Conservation (phyloP, 108 stramenopile species). For the Parietichytrium sp. region DNA sequence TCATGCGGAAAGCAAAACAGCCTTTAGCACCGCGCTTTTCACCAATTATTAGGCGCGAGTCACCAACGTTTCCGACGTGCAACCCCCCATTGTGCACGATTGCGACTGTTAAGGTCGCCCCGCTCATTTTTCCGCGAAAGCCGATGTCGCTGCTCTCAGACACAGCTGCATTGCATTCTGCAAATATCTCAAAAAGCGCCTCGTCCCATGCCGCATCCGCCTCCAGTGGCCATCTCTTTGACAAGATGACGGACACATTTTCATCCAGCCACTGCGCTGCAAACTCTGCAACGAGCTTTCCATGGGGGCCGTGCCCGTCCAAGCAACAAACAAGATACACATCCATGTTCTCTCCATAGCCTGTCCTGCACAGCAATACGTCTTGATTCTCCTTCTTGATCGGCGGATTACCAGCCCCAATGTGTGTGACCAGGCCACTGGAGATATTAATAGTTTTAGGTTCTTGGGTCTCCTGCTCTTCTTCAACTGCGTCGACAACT, state of each 20-base stretch:
- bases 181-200: not conserved
- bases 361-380: not conserved
- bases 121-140: conserved; percentile 29
- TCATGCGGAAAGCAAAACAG: too few relatives aligned
- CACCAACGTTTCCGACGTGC: conserved; percentile 16
- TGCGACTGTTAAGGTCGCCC: not conserved
- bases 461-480: too few relatives aligned
- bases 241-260: not conserved
- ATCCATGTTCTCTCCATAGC: not conserved
- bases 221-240: not conserved
- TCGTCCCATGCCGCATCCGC: not conserved
- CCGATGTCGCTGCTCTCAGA: not conserved
- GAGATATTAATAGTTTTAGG: too few relatives aligned
- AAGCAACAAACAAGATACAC: not conserved
- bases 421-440: too few relatives aligned
- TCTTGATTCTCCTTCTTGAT: conserved; percentile 32
- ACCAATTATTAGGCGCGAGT: not conserved
- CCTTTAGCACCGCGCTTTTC: too few relatives aligned
- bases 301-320: conserved; percentile 19
- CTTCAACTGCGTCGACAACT: too few relatives aligned
- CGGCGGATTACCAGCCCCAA: not conserved
- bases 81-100: not conserved
- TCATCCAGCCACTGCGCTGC: not conserved
- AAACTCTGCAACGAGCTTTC: not conserved
- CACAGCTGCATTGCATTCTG: not conserved